phyloP scores from a whole-genome alignment of 441 rosid genomes.

The Arabidopsis lyrata region DNA sequence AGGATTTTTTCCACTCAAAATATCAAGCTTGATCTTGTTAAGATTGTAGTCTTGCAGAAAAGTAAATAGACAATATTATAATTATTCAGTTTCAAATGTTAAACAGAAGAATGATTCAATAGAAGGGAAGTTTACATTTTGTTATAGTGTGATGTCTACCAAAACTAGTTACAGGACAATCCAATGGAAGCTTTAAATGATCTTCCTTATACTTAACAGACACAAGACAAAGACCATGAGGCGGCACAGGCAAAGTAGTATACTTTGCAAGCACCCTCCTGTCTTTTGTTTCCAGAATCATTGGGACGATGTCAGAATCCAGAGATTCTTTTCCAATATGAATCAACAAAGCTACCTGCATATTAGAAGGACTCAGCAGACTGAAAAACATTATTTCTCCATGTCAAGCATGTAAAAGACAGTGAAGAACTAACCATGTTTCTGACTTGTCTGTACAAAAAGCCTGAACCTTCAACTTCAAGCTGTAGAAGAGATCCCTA shows the following conservation, averaged over 20 bases:
- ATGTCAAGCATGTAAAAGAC: not conserved
- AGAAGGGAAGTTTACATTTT: constrained; percentile 72
- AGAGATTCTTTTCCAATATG: constrained; percentile 85
- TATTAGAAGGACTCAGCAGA: constrained; percentile 16
- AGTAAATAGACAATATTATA: constrained; percentile 18
- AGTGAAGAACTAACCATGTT: constrained; percentile 67
- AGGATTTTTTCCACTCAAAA: constrained; percentile 12
- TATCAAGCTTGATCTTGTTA: constrained; percentile 20
- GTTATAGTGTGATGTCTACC: constrained; percentile 69
- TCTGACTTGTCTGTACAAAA: constrained; percentile 87
- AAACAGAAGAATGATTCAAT: constrained; percentile 25
- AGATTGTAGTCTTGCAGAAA: constrained; percentile 21
- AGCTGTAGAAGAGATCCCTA: constrained; percentile 82
- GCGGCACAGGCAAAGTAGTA: constrained; percentile 57
- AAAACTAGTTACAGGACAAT: constrained; percentile 67
- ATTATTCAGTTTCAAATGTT: not conserved
- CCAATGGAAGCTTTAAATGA: constrained; percentile 67
- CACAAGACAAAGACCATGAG: constrained; percentile 83
- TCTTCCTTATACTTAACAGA: constrained; percentile 68
- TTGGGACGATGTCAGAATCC: constrained; percentile 71
- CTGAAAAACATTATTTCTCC: not conserved
- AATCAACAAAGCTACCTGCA: constrained; percentile 81
- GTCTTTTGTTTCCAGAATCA: constrained; percentile 67
- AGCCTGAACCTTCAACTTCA: constrained; percentile 92
- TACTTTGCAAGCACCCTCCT: constrained; percentile 83